Conservation (phyloP, 2,329 filamentous ascomycete genomes). For the Boeremia lycopersici region DNA sequence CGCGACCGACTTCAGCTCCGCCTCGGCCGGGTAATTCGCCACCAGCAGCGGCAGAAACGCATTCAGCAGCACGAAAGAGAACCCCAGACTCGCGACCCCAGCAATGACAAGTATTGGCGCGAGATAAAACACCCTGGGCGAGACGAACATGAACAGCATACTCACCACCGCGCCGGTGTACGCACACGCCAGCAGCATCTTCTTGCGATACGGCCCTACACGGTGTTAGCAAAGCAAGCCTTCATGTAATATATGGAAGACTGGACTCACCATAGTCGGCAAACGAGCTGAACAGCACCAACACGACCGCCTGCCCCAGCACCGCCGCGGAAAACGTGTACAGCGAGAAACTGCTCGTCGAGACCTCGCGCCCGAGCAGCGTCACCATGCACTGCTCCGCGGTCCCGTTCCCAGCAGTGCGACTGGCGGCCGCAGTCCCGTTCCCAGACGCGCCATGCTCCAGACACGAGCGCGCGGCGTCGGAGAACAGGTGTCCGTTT, state of each 20-base stretch:
- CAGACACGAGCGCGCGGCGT: constrained; percentile 74
- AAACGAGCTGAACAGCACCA: constrained; percentile 90
- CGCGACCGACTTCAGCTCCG: constrained; percentile 13
- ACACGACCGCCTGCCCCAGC: constrained; percentile 80
- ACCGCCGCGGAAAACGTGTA: constrained; percentile 94
- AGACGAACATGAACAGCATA: constrained; percentile 80
- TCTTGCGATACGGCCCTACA: constrained; percentile 72
- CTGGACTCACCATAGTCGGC: constrained; percentile 78
- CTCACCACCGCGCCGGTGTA: constrained; percentile 77
- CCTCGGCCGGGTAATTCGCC: constrained; percentile 70
- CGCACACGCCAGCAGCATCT: constrained; percentile 78
- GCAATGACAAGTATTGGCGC: constrained; percentile 81
- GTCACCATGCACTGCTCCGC: constrained; percentile 74
- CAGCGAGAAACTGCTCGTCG: constrained; percentile 92
- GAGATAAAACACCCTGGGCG: constrained; percentile 75
- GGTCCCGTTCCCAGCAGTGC: constrained; percentile 21
- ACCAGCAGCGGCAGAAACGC: constrained; percentile 89
- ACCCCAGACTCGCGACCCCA: constrained; percentile 87
- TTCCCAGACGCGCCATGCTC: constrained; percentile 54
- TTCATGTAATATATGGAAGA: background rate
- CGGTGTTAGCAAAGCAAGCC: background rate
- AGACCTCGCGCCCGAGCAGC: constrained; percentile 78
- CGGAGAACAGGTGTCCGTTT: constrained; percentile 80
- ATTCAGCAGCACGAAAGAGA: constrained; percentile 95
- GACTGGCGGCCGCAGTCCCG: constrained; percentile 7